Evolutionary conservation across 345 rosid species (phyloP).

Genomic region (Salix caprea): DNA sequence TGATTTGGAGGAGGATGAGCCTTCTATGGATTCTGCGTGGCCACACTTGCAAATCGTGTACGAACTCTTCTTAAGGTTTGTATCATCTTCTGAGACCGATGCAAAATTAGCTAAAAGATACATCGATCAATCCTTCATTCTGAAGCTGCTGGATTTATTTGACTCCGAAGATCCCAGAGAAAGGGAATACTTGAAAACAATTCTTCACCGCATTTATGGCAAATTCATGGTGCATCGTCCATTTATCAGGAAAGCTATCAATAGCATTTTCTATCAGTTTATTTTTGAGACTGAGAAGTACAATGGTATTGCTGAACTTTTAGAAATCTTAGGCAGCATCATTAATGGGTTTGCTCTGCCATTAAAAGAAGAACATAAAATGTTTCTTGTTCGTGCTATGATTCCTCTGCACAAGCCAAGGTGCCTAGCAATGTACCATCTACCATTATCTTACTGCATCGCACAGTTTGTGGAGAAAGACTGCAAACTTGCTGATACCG

Average conservation of each 20-base stretch:
- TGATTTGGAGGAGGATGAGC: conserved; percentile 85
- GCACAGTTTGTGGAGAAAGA: conserved; percentile 91
- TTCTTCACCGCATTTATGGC: conserved; percentile 81
- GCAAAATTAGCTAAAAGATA: conserved; percentile 70
- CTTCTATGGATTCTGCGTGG: conserved; percentile 82
- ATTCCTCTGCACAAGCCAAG: conserved; percentile 86
- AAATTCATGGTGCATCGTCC: conserved; percentile 96
- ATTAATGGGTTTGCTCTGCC: conserved; percentile 93
- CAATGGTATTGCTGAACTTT: conserved; percentile 78
- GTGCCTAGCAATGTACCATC: conserved; percentile 78
- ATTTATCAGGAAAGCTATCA: conserved; percentile 77
- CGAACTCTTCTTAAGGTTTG: conserved; percentile 71
- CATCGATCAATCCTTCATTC: conserved; percentile 61
- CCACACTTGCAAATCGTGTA: conserved; percentile 82
- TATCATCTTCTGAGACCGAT: conserved; percentile 72
- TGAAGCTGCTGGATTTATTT: conserved; percentile 65
- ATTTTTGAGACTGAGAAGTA: conserved; percentile 80
- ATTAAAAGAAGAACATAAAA: conserved; percentile 88
- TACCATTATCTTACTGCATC: conserved; percentile 77
- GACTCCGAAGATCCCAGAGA: conserved; percentile 94
- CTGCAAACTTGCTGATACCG: conserved; percentile 73
- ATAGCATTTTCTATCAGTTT: conserved; percentile 67
- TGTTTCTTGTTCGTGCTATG: conserved; percentile 63
- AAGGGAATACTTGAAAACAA: conserved; percentile 80
- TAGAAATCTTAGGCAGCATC: conserved; percentile 86